Conservation (phyloP, 139 green algal species). For the Tetradesmus obliquus region DNA sequence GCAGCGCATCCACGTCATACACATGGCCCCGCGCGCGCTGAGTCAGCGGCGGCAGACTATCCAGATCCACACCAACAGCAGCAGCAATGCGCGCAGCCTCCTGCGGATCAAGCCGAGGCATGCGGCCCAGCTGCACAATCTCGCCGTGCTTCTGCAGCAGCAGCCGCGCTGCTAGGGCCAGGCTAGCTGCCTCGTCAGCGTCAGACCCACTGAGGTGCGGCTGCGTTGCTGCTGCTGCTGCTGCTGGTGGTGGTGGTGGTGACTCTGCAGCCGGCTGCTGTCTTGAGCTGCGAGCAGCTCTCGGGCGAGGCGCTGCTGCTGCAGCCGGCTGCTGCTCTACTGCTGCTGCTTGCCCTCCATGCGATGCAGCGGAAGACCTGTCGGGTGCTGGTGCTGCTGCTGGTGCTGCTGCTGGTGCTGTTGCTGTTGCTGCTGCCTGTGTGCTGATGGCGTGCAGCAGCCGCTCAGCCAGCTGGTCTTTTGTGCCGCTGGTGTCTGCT, state of each 20-base stretch:
- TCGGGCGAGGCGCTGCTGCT: neutral
- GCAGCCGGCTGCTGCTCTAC: neutral
- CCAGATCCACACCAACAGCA: constrained; percentile 24
- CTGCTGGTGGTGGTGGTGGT: neutral
- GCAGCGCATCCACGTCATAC: constrained; percentile 25
- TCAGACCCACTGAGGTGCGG: neutral
- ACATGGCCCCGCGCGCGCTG: neutral
- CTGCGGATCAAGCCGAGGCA: neutral
- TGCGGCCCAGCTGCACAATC: neutral
- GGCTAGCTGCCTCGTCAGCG: neutral
- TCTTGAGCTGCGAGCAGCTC: neutral
- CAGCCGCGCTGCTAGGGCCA: neutral
- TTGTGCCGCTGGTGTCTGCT: constrained; percentile 28
- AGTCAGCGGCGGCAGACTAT: neutral
- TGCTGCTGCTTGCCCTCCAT: neutral
- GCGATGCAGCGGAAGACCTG: neutral
- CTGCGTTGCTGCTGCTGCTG: neutral
- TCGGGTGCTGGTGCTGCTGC: constrained; percentile 1
- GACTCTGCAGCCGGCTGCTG: neutral
- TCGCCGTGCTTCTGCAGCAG: neutral
- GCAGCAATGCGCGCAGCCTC: constrained; percentile 25
- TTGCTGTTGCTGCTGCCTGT: neutral
- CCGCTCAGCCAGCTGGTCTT: constrained; percentile 39
- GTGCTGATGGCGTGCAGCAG: constrained; percentile 19
- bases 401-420: constrained; percentile 7